Evolutionary conservation across 345 rosid species (phyloP), one percentile per base, ranked within the genome.

Genomic region (Rhodamnia rubescens): DNA sequence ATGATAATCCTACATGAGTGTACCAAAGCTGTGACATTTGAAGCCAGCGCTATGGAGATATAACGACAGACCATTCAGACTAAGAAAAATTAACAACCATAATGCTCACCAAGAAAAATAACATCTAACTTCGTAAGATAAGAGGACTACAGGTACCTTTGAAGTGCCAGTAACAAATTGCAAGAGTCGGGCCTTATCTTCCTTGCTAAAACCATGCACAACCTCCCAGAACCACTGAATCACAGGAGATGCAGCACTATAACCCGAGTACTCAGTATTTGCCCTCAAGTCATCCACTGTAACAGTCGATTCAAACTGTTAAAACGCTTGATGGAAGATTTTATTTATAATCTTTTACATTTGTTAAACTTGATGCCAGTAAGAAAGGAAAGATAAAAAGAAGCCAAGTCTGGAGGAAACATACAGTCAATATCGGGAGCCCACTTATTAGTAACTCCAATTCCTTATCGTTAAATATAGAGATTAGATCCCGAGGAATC

Each of bases 201-300:
- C 99, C 93, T 97, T 95, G 92, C 98, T 97, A 89, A 97, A 93
- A 85, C 94, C 97, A 85, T 95, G 98, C 89, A 90, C 99, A 83
- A 93, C 98, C 91, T 97, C 99, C 99, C 98, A 97, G 91, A 97
- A 97, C 99, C 99, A 97, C 86, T 95, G 99, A 85, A 95, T 94
- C 84, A 93, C 92, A n/a, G 95, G 95, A 81, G 98, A 95, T 85
- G 94, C 98, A 83, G 94, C 92, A 88, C 97, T 97, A 85, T 95
- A 95, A 26, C 98, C 99, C 16, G 98, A 95, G 85, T 97, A 97
- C 92, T 95, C 98, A 0, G 99, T 94, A 88, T 95, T 97, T 52
- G 91, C 95, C 90, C 96, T 94, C 96, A 97, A 89, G 88, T 97
- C 98, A 84, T 95, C 98, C 95, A 97, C 99, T 97, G 90, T 42